Evolutionary conservation across 2,329 filamentous ascomycete genomes (phyloP), one percentile per base, ranked within the genome.

Genomic region (Aspergillus sp.): DNA sequence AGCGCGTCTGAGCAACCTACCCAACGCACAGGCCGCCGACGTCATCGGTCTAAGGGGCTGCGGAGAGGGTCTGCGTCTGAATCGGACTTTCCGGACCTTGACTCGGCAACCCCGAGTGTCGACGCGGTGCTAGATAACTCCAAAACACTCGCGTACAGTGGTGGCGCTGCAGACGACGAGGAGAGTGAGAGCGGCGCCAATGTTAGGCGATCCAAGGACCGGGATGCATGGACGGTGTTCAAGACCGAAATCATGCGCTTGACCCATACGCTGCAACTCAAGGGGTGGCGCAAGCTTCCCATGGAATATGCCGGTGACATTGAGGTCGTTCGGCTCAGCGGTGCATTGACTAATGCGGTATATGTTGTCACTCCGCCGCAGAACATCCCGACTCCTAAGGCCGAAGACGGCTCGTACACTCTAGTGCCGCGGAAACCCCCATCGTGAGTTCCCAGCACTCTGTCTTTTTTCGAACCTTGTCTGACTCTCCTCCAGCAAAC

Each of bases 261-360:
- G 59, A 84, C 91, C 0, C 95, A 98, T 74, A 99, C 95, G 0
- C 80, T 99, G 55, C 87, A 87, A 55, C 83, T 98, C 32, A 96
- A 96, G 73, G 92, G 94, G 10, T 99, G 95, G 95, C 87, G 93
- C 55, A 87, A 87, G 60, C 87, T 99, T 0, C 85, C 91, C 0
- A 73, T 81, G 68, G 76, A 79, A 29, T 57, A 69, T 45, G 72
- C 77, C 45, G 64, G 67, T 56, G 77, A 82, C 52, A 72, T 82
- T 55, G 73, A 81, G 57, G 75, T 82, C 59, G 69, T 80, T 42
- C 73, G 81, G 45, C 73, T 84, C 46, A 97, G 94, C 73, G 95
- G 95, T 61, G 95, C 95, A 9, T 78, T 99, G 66, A 99, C 95
- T 20, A 99, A 99, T 72, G 92, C 94, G 11, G 93, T 99, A 39